These are phyloP conservation scores for Sordaria brevicollis DNA, from an alignment of 495 filamentous ascomycete genomes.

Conservation along the genomic window DNA sequence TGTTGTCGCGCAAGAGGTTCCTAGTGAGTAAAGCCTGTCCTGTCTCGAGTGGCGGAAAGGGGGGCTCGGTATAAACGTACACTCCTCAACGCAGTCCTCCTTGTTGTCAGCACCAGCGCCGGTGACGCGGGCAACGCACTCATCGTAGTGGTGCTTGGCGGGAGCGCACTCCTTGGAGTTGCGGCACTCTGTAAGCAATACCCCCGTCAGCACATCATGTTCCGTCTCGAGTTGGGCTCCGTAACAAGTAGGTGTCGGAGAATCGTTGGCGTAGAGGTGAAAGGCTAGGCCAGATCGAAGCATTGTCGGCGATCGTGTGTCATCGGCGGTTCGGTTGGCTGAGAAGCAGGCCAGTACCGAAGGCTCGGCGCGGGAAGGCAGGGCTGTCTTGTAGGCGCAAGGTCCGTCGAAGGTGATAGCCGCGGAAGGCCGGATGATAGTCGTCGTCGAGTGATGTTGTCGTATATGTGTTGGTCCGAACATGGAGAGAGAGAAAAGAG, in stretches of 20 bases:
- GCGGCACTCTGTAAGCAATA: conserved; percentile 60
- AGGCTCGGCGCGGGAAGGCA: not conserved
- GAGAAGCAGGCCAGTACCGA: not conserved
- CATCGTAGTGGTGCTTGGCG: conserved; percentile 94
- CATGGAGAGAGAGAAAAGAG: not conserved
- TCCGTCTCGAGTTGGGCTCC: not conserved
- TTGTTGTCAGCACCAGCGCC: conserved; percentile 29
- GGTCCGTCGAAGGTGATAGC: not conserved
- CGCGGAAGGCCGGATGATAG: not conserved
- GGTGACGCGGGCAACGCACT: conserved; percentile 91
- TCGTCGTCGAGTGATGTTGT: not conserved
- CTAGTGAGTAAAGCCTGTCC: not conserved
- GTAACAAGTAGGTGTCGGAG: not conserved
- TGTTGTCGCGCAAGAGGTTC: conserved; percentile 5
- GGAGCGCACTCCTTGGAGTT: conserved; percentile 74
- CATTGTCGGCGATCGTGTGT: not conserved
- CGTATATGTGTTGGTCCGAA: not conserved
- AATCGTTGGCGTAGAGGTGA: not conserved
- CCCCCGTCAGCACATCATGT: conserved; percentile 16
- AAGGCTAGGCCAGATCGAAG: not conserved
- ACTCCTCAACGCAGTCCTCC: conserved; percentile 99
- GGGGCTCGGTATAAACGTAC: conserved; percentile 48
- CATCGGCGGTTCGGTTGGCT: not conserved
- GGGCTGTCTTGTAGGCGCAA: not conserved
- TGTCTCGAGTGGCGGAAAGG: not conserved